Evolutionary conservation across 116 monocot genomes (phyloP).

Genomic region (Thalassia testudinum): DNA sequence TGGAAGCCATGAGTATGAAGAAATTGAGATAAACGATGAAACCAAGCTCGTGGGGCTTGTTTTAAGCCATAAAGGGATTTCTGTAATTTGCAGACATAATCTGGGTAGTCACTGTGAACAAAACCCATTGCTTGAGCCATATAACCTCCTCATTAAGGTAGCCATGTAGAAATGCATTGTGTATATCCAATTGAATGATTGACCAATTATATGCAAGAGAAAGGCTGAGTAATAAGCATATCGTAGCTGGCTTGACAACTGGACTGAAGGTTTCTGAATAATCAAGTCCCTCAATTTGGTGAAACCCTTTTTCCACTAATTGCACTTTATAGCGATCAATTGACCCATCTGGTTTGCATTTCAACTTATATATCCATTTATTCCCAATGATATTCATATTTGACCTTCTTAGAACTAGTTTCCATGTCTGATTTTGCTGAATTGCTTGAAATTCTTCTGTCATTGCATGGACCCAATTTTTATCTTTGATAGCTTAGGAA

Average conservation of each 20-base stretch:
- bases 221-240: background rate
- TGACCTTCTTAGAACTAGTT: background rate
- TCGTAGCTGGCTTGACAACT: background rate
- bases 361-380: background rate
- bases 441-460: background rate
- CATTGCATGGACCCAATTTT: background rate
- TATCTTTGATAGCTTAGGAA: background rate
- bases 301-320: background rate
- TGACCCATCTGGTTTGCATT: background rate
- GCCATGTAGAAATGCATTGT: constrained; percentile 3
- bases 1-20: no score
- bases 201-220: background rate
- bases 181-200: background rate
- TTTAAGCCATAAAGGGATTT: no score
- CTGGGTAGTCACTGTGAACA: no score
- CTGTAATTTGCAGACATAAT: no score
- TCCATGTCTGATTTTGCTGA: background rate
- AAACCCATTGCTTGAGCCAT: background rate
- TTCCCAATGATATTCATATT: background rate
- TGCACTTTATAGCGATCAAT: background rate
- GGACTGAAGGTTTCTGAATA: background rate
- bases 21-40: no score
- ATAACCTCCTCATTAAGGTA: no score
- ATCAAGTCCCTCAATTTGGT: background rate
- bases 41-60: no score